Percentiles rank a stretch among this genome's conserved stretches.
Conservation (phyloP, 1,284 basidiomycete species). For the Fomitopsis pinicola region DNA sequence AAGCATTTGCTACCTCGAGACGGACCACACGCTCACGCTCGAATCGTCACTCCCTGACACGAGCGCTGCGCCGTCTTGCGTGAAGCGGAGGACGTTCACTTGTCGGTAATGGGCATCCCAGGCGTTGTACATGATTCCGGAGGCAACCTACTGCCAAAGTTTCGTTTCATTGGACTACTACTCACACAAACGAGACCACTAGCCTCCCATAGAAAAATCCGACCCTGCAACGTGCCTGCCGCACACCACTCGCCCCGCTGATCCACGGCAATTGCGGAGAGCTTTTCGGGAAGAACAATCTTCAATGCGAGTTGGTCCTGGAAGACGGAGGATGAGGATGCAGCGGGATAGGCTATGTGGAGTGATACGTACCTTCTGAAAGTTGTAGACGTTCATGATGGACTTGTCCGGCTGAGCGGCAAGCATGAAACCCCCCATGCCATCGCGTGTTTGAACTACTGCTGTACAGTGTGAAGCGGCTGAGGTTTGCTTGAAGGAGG, state of each 20-base stretch:
- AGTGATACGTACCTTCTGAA: conserved; percentile 63
- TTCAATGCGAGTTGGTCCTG: conserved; percentile 87
- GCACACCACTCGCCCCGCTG: conserved; percentile 75
- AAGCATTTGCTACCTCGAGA: conserved; percentile 52
- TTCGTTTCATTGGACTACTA: conserved; percentile 11
- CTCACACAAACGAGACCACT: conserved; percentile 23
- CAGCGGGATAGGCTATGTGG: neutral
- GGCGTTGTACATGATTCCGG: conserved; percentile 83
- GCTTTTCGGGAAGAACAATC: conserved; percentile 86
- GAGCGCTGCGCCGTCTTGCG: conserved; percentile 75
- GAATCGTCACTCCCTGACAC: conserved; percentile 90
- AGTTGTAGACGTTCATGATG: conserved; percentile 76
- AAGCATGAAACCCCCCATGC: conserved; percentile 72
- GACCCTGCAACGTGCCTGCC: conserved; percentile 83
- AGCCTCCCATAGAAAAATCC: conserved; percentile 95
- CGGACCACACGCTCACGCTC: conserved; percentile 83
- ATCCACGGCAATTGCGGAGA: conserved; percentile 78
- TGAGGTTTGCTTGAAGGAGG: conserved; percentile 75
- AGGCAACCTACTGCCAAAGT: conserved; percentile 61
- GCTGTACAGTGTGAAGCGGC: conserved; percentile 54
- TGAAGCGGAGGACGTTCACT: conserved; percentile 81
- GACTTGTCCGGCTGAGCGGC: conserved; percentile 78
- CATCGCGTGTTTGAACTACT: conserved; percentile 57
- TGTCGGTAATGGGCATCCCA: conserved; percentile 96
- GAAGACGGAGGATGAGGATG: conserved; percentile 1